phyloP scores from a whole-genome alignment of 768 basidiomycete species.

The Rhodotorula diobovata region DNA sequence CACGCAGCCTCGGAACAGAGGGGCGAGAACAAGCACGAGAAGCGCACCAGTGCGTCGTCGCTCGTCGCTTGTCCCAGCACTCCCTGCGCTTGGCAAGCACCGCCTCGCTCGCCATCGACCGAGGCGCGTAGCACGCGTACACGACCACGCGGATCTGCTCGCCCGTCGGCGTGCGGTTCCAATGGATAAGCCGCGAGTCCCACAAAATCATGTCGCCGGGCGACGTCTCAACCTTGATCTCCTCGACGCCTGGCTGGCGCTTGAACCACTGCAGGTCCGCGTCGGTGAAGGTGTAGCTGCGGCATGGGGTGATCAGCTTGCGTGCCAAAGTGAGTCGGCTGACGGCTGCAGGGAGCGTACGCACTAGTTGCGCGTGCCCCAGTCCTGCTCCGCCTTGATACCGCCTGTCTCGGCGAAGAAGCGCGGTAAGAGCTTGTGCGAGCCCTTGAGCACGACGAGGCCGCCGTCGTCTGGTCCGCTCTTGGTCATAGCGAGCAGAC shows the following conservation, averaged over 20 bases:
- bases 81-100: not conserved
- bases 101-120: not conserved
- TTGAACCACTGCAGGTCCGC: conserved; percentile 44
- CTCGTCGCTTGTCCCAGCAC: conserved; percentile 1
- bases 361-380: conserved; percentile 2
- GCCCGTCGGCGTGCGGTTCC: conserved; percentile 14
- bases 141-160: conserved; percentile 14
- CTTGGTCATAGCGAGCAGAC: conserved; percentile 39
- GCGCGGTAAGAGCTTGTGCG: conserved; percentile 36
- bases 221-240: conserved; percentile 43
- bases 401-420: conserved; percentile 24
- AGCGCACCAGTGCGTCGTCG: conserved; percentile 22
- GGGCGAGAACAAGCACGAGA: not conserved
- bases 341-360: not conserved
- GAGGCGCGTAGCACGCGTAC: conserved; percentile 16
- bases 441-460: conserved; percentile 38
- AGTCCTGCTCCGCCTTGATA: conserved; percentile 8
- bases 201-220: conserved; percentile 47
- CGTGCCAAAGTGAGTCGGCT: not conserved
- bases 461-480: conserved; percentile 45
- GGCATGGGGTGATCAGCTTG: too few relatives aligned
- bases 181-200: conserved; percentile 38
- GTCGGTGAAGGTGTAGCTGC: conserved; percentile 31
- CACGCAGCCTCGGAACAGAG: too few relatives aligned
- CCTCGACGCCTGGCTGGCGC: conserved; percentile 43